Conservation (phyloP, 305 asterid species). For the Withania somnifera region DNA sequence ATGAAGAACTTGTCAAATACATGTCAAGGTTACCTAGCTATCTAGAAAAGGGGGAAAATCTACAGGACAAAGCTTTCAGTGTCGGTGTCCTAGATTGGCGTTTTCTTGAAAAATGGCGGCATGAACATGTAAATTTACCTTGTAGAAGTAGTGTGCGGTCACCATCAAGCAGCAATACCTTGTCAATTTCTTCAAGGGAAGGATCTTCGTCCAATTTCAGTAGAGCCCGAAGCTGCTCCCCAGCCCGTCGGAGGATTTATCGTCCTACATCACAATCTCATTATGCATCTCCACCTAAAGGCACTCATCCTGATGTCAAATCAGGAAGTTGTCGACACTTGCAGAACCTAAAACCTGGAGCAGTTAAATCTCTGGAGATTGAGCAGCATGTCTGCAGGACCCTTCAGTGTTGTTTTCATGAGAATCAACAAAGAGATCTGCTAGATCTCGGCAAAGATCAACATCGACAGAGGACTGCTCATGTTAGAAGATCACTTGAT, state of each 20-base stretch:
- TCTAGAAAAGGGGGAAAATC: conserved; percentile 45
- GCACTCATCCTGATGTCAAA: conserved; percentile 5
- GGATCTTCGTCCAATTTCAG: conserved; percentile 29
- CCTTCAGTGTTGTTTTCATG: neutral
- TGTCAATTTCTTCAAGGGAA: conserved; percentile 24
- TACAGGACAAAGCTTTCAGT: conserved; percentile 48
- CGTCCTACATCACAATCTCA: conserved; percentile 6
- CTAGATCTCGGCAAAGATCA: conserved; percentile 8
- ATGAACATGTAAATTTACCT: conserved; percentile 14
- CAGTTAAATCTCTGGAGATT: conserved; percentile 6
- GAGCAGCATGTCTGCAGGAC: too few relatives aligned
- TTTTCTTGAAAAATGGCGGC: conserved; percentile 63
- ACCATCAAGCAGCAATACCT: conserved; percentile 34
- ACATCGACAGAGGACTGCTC: conserved; percentile 1
- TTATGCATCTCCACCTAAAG: conserved; percentile 20
- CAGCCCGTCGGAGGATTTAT: conserved; percentile 14
- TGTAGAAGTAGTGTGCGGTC: conserved; percentile 15
- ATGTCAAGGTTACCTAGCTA: conserved; percentile 73
- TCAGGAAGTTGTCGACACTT: conserved; percentile 14
- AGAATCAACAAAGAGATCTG: conserved; percentile 6
- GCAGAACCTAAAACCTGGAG: conserved; percentile 11
- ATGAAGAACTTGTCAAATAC: conserved; percentile 62
- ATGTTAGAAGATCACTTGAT: conserved; percentile 11
- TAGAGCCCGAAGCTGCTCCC: conserved; percentile 21
- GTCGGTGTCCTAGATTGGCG: conserved; percentile 73